Percentiles rank a stretch among this genome's conserved stretches.
phyloP scores from a whole-genome alignment of 768 basidiomycete species.

The Lactarius quietus region DNA sequence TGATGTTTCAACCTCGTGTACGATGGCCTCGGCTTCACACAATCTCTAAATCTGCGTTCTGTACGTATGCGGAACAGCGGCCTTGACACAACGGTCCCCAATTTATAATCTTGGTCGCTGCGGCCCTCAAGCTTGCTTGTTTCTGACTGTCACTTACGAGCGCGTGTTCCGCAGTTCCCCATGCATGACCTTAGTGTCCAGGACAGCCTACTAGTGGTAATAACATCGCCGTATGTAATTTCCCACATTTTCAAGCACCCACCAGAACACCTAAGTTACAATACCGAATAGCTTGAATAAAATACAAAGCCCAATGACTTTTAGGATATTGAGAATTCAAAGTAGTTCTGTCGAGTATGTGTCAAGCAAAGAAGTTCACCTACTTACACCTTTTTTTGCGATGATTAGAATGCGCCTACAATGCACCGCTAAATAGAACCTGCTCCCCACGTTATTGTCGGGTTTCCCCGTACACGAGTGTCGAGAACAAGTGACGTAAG shows the following conservation, averaged over 20 bases:
- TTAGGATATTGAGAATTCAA: constrained; percentile 81
- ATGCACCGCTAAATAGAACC: too few relatives aligned
- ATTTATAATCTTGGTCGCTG: constrained; percentile 60
- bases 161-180: neutral
- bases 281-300: too few relatives aligned
- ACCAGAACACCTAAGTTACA: neutral
- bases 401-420: neutral
- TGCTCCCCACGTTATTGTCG: constrained; percentile 73
- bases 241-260: neutral
- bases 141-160: constrained; percentile 43
- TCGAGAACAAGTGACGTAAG: constrained; percentile 73
- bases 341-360: constrained; percentile 67
- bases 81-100: constrained; percentile 60
- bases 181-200: neutral
- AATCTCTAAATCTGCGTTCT: constrained; percentile 58
- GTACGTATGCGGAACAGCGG: constrained; percentile 34
- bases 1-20: constrained; percentile 67
- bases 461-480: constrained; percentile 87
- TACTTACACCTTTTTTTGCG: constrained; percentile 35
- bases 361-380: constrained; percentile 59
- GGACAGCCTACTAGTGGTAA: constrained; percentile 56
- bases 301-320: too few relatives aligned
- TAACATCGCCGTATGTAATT: constrained; percentile 64
- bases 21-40: constrained; percentile 58
- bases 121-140: constrained; percentile 57